phyloP scores from a whole-genome alignment of 2,329 filamentous ascomycete species.

The Lasiodiplodia citricola region DNA sequence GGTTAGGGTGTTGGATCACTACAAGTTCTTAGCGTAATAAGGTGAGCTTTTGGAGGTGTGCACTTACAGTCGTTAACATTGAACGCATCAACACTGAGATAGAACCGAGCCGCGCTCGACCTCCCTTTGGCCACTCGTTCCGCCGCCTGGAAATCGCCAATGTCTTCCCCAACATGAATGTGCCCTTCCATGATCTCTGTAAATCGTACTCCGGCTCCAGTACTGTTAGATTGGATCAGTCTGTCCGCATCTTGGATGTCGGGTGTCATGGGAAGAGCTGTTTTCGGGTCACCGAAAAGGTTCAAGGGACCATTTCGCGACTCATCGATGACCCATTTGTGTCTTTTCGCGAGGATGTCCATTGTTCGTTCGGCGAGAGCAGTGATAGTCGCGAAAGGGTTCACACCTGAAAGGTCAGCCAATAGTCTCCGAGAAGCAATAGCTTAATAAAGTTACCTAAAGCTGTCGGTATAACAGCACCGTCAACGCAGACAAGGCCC shows the following conservation, averaged over 20 bases:
- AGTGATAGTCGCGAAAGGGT: slow-evolving; percentile 72
- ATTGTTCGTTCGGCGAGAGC: slow-evolving; percentile 70
- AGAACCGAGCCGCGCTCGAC: slow-evolving; percentile 28
- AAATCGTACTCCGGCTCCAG: slow-evolving; percentile 59
- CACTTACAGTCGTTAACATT: too few species aligned
- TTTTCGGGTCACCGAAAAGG: slow-evolving; percentile 26
- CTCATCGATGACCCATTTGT: slow-evolving; percentile 51
- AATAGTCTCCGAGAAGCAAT: not conserved
- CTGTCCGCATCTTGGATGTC: too few species aligned
- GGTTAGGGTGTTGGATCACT: slow-evolving; percentile 30
- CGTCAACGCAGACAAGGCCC: slow-evolving; percentile 68
- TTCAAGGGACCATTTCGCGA: slow-evolving; percentile 32
- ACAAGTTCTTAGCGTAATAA: too few species aligned
- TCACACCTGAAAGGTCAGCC: slow-evolving; percentile 49
- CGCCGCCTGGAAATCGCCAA: slow-evolving; percentile 57
- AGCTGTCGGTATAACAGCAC: slow-evolving; percentile 65
- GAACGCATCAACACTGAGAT: slow-evolving; percentile 31
- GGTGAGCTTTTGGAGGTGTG: too few species aligned
- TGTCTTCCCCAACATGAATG: slow-evolving; percentile 54
- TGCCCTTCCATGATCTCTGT: slow-evolving; percentile 69
- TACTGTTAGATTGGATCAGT: too few species aligned
- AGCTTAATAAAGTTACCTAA: slow-evolving; percentile 46
- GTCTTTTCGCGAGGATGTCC: slow-evolving; percentile 51
- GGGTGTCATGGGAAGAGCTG: not conserved
- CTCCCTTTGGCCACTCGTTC: slow-evolving; percentile 27